Percentiles rank a stretch among this genome's conserved stretches.
These are phyloP conservation scores for Phylloporus sp. DNA, from an alignment of 768 basidiomycete genomes.

Conservation along the genomic window DNA sequence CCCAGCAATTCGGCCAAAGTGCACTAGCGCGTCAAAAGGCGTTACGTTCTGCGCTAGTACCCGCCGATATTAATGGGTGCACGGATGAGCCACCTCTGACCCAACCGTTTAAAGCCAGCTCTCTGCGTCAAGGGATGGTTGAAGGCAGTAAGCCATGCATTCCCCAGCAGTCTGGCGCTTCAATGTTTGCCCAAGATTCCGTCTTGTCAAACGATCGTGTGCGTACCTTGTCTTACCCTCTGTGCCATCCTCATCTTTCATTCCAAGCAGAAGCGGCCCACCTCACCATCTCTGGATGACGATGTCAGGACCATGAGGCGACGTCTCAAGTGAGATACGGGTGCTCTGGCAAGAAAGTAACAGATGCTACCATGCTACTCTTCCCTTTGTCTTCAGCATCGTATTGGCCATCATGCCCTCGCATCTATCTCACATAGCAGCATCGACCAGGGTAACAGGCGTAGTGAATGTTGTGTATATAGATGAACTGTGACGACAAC, in stretches of 20 bases:
- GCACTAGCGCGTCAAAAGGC: slow-evolving; percentile 18
- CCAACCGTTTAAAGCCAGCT: slow-evolving; percentile 41
- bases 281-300: slow-evolving; percentile 6
- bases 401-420: no score
- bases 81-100: slow-evolving; percentile 25
- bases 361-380: no score
- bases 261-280: slow-evolving; percentile 12
- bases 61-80: neutral
- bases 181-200: slow-evolving; percentile 20
- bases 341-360: neutral
- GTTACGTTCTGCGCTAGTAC: neutral
- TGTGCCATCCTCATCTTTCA: neutral
- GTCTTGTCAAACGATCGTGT: slow-evolving; percentile 5
- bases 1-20: slow-evolving; percentile 35
- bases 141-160: neutral
- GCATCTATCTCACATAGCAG: neutral
- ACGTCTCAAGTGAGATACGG: slow-evolving; percentile 7
- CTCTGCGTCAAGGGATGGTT: slow-evolving; percentile 20
- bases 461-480: slow-evolving; percentile 1
- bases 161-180: slow-evolving; percentile 1
- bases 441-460: neutral
- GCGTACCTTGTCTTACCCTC: neutral
- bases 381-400: no score
- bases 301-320: slow-evolving; percentile 10
- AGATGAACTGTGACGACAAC: neutral